Conservation (phyloP, 2,329 filamentous ascomycete genomes). For the Fusarium caatingaense region DNA sequence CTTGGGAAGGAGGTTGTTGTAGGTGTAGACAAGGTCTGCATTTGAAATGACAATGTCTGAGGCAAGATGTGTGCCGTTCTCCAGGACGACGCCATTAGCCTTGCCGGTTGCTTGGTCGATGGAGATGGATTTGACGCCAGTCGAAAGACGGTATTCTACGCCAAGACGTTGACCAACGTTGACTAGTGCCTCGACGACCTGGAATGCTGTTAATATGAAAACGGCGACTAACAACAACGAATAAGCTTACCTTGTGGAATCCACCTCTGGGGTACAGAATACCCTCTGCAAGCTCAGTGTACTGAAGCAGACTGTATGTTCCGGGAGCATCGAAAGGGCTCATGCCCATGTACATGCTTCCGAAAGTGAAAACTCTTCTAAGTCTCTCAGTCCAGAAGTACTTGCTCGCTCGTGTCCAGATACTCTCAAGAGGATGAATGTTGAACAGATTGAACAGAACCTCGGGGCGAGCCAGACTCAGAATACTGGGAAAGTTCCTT, state of each 20-base stretch:
- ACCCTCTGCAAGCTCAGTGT: conserved; percentile 78
- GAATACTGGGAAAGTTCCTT: conserved; percentile 72
- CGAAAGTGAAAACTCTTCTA: conserved; percentile 79
- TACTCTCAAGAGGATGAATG: conserved; percentile 77
- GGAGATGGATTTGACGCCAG: conserved; percentile 65
- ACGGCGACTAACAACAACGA: fast-evolving
- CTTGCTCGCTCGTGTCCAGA: conserved; percentile 71
- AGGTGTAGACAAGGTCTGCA: conserved; percentile 79
- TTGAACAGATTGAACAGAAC: conserved; percentile 69
- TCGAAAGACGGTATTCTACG: conserved; percentile 70
- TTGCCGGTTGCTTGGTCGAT: conserved; percentile 57
- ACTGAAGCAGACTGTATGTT: conserved; percentile 79
- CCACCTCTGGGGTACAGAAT: conserved; percentile 81
- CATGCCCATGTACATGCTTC: conserved; percentile 88
- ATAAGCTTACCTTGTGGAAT: conserved; percentile 64
- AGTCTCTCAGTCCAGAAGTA: conserved; percentile 79
- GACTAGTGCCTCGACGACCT: conserved; percentile 70
- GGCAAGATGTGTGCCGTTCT: conserved; percentile 65
- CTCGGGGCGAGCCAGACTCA: conserved; percentile 66
- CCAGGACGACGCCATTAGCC: conserved; percentile 69
- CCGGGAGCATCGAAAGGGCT: conserved; percentile 79
- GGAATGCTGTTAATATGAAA: neutral
- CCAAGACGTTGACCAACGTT: conserved; percentile 71
- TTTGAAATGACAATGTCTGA: conserved; percentile 78
- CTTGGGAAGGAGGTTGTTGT: conserved; percentile 74